phyloP scores from a whole-genome alignment of 2,329 filamentous ascomycete species.

The Diaporthe destruens region DNA sequence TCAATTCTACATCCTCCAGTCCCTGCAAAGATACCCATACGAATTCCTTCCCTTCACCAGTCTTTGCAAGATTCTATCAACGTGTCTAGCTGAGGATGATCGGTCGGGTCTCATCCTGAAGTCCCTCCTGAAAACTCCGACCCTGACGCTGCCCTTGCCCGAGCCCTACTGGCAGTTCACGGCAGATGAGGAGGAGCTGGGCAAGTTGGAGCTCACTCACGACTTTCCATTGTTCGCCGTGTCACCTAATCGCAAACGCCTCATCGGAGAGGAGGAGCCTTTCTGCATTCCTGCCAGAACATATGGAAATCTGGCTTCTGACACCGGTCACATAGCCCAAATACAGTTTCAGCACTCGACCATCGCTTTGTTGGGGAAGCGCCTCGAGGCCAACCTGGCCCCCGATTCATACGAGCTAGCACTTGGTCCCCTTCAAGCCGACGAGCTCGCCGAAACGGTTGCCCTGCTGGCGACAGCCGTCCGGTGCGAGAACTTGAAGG shows the following conservation, averaged over 20 bases:
- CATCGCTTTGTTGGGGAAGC: constrained; percentile 82
- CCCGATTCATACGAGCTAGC: constrained; percentile 67
- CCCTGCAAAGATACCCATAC: constrained; percentile 84
- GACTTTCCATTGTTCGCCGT: constrained; percentile 73
- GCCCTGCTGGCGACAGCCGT: constrained; percentile 80
- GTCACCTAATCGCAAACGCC: constrained; percentile 58
- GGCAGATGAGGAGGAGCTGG: constrained; percentile 87
- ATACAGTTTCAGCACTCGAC: constrained; percentile 85
- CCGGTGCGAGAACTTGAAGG: constrained; percentile 60
- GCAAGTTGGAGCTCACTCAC: constrained; percentile 77
- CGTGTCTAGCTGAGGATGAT: constrained; percentile 54
- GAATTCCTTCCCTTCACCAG: constrained; percentile 84
- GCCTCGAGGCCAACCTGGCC: constrained; percentile 75
- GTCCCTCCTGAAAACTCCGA: constrained; percentile 77
- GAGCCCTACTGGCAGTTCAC: constrained; percentile 79
- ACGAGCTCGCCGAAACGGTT: constrained; percentile 80
- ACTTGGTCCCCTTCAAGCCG: constrained; percentile 66
- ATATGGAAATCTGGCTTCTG: constrained; percentile 79
- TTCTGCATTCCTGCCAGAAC: constrained; percentile 77
- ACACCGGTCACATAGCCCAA: constrained; percentile 80
- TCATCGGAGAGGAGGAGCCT: constrained; percentile 59
- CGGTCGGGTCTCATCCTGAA: constrained; percentile 59
- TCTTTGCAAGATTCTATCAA: constrained; percentile 76
- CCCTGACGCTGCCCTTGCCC: constrained; percentile 83
- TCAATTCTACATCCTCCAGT: constrained; percentile 72